Conservation (phyloP, 192 early-diverging fungal genomes). For the Coemansia sp. region DNA sequence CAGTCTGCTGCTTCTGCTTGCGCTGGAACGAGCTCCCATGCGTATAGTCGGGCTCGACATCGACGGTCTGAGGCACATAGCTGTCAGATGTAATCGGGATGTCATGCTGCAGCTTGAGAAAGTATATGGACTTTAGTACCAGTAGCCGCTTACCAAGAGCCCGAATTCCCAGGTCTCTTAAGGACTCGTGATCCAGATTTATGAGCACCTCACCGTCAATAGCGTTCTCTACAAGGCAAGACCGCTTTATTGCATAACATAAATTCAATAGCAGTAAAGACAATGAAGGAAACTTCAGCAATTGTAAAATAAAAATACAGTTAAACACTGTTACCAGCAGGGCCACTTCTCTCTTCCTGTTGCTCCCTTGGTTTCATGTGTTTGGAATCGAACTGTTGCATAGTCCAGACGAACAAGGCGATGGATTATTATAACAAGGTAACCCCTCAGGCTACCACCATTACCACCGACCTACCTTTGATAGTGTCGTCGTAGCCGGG, state of each 20-base stretch:
- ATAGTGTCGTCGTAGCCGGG: conserved; percentile 49
- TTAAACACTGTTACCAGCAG: too few species aligned
- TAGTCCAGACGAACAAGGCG: too few species aligned
- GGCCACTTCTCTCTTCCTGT: too few species aligned
- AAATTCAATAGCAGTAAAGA: too few species aligned
- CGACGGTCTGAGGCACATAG: conserved; percentile 74
- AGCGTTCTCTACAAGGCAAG: conserved; percentile 64
- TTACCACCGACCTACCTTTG: conserved; percentile 23
- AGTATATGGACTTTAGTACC: conserved; percentile 90
- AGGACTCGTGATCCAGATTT: conserved; percentile 85
- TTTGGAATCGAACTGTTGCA: too few species aligned
- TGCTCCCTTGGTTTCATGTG: too few species aligned
- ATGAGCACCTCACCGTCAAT: conserved; percentile 89
- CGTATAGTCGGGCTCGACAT: conserved; percentile 50
- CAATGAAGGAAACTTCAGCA: too few species aligned
- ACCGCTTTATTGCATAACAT: background rate
- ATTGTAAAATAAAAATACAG: too few species aligned
- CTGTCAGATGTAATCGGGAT: conserved; percentile 81
- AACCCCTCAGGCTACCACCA: background rate
- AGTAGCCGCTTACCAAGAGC: conserved; percentile 84
- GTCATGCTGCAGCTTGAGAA: conserved; percentile 74
- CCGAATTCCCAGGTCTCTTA: conserved; percentile 83
- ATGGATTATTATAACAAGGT: background rate
- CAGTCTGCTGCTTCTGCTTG: conserved; percentile 46
- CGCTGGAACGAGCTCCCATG: conserved; percentile 49